Evolutionary conservation across 345 rosid genomes (phyloP).

Genomic region (Hevea brasiliensis): DNA sequence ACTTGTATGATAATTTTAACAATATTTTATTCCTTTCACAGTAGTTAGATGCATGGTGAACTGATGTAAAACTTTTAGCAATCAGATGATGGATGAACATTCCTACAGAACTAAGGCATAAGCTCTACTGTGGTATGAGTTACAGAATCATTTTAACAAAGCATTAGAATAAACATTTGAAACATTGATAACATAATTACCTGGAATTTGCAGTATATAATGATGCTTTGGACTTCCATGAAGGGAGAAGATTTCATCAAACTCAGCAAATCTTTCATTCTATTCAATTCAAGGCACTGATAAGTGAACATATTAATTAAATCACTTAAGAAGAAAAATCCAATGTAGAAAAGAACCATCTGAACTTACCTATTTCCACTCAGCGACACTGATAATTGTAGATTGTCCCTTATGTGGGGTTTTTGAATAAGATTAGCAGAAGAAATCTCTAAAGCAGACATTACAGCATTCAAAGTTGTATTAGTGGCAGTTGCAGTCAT

Average conservation of each 20-base stretch:
- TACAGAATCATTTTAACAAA: neutral
- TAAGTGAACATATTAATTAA: conserved; percentile 6
- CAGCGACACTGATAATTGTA: conserved; percentile 70
- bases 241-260: conserved; percentile 70
- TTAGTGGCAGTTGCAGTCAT: conserved; percentile 96
- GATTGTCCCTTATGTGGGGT: conserved; percentile 65
- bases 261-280: conserved; percentile 79
- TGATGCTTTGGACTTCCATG: conserved; percentile 67
- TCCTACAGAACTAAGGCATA: neutral
- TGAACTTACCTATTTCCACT: conserved; percentile 72
- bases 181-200: conserved; percentile 32
- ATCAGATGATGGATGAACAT: too few species aligned
- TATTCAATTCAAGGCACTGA: conserved; percentile 32
- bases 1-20: too few species aligned
- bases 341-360: conserved; percentile 8
- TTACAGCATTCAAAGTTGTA: conserved; percentile 66
- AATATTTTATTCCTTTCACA: too few species aligned
- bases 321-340: neutral
- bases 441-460: conserved; percentile 91
- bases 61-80: too few species aligned
- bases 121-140: neutral
- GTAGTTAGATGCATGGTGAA: too few species aligned
- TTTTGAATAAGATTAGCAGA: conserved; percentile 70
- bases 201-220: conserved; percentile 97
- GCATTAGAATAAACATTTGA: neutral